Evolutionary conservation across 176 grass and related monocot species (phyloP).

Genomic region (Oryza brachyantha): DNA sequence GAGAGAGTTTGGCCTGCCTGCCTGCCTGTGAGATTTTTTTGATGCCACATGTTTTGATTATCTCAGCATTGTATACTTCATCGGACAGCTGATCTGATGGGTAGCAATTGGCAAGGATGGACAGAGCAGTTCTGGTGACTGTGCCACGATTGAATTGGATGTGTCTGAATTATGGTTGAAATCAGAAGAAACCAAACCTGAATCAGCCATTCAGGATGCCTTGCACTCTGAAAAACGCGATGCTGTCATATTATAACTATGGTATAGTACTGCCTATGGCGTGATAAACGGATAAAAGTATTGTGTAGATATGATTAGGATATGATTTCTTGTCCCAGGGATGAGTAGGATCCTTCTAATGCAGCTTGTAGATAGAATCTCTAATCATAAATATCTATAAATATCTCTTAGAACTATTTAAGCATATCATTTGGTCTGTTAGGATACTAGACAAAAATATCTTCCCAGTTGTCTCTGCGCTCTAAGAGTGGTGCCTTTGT

Average conservation of each 20-base stretch:
- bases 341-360: slow-evolving; percentile 37
- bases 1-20: neutral
- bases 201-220: neutral
- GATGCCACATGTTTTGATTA: slow-evolving; percentile 4
- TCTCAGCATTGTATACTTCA: neutral
- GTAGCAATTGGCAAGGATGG: neutral
- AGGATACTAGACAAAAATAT: slow-evolving; percentile 34
- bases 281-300: neutral
- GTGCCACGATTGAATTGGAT: neutral
- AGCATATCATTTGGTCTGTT: slow-evolving; percentile 18
- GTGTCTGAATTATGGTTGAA: neutral
- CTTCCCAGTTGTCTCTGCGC: neutral
- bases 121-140: neutral
- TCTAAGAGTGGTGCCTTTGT: neutral
- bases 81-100: neutral
- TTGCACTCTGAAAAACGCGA: neutral
- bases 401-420: slow-evolving; percentile 26
- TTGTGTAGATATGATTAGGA: slow-evolving; percentile 7
- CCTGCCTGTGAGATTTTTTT: neutral
- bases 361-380: slow-evolving; percentile 6
- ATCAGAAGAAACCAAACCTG: neutral
- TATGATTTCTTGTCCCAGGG: slow-evolving; percentile 24
- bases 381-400: slow-evolving; percentile 18
- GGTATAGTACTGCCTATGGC: neutral
- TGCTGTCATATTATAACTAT: neutral